Evolutionary conservation across 1,284 basidiomycete genomes (phyloP).

Genomic region (Ustilago trichophora): DNA sequence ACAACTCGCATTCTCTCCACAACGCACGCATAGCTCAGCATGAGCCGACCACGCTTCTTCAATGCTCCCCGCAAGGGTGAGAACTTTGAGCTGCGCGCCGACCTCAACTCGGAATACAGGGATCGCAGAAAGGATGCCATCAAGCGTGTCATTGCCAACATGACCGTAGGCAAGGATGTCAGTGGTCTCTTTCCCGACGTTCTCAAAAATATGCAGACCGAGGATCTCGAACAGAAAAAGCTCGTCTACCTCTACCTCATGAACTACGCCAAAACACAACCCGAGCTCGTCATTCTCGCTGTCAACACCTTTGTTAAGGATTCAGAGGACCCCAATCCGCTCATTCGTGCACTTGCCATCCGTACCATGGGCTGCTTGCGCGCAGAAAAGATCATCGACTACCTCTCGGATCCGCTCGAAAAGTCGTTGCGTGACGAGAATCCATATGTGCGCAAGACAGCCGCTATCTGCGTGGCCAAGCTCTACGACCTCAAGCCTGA

Average conservation of each 20-base stretch:
- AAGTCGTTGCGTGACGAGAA: constrained; percentile 92
- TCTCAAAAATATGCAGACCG: constrained; percentile 96
- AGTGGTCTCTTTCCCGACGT: constrained; percentile 92
- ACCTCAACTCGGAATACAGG: constrained; percentile 89
- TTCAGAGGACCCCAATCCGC: constrained; percentile 92
- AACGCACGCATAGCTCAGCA: constrained; percentile 13
- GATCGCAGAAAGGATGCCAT: constrained; percentile 98
- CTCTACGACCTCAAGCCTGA: constrained; percentile 96
- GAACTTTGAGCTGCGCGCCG: constrained; percentile 62
- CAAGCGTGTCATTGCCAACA: constrained; percentile 82
- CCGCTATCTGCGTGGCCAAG: constrained; percentile 92
- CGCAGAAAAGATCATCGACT: constrained; percentile 98
- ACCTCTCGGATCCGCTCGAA: constrained; percentile 90
- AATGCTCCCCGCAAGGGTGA: constrained; percentile 66
- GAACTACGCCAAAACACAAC: constrained; percentile 98
- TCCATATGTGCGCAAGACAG: constrained; percentile 86
- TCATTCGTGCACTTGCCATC: constrained; percentile 94
- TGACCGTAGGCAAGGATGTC: constrained; percentile 96
- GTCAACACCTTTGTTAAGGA: constrained; percentile 98
- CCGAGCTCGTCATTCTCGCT: constrained; percentile 94
- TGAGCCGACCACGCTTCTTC: constrained; percentile 66
- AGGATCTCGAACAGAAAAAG: constrained; percentile 93
- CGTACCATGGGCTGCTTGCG: constrained; percentile 96
- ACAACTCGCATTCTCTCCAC: too few relatives aligned
- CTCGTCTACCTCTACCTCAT: constrained; percentile 98